Conservation (phyloP, 352 stramenopile genomes). For the Phytophthora nicotianae region DNA sequence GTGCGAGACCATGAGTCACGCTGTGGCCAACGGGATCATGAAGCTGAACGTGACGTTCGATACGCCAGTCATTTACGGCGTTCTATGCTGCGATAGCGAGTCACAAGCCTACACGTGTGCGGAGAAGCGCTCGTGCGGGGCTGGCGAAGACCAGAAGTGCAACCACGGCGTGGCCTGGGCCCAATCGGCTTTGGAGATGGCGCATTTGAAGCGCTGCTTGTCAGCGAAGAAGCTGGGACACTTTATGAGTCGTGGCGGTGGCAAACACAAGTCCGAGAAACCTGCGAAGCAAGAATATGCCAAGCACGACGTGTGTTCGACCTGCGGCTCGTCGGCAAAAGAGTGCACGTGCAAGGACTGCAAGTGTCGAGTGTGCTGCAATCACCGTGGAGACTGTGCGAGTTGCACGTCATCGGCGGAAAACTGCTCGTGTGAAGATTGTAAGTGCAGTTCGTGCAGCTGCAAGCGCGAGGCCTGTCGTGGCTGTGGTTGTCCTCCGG, state of each 20-base stretch:
- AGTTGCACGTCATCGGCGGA: constrained; percentile 27
- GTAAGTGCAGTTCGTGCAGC: constrained; percentile 29
- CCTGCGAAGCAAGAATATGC: constrained; percentile 5
- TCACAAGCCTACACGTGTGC: constrained; percentile 90
- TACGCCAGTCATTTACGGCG: constrained; percentile 84
- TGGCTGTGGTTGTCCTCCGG: constrained; percentile 29
- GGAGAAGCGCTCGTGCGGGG: constrained; percentile 28
- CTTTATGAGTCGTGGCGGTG: constrained; percentile 33
- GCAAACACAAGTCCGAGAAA: constrained; percentile 27
- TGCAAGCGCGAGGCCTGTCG: constrained; percentile 22
- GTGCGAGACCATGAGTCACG: constrained; percentile 98
- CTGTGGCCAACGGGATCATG: constrained; percentile 95
- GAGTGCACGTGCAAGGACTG: constrained; percentile 46
- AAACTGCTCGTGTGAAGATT: constrained; percentile 35
- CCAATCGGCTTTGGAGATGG: constrained; percentile 88
- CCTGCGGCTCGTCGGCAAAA: constrained; percentile 22
- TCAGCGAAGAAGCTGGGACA: constrained; percentile 37
- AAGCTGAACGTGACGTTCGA: constrained; percentile 93
- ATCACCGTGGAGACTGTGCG: constrained; percentile 27
- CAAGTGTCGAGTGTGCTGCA: constrained; percentile 37
- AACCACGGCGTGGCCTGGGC: constrained; percentile 68
- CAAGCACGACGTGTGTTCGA: constrained; percentile 23
- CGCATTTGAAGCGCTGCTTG: constrained; percentile 72
- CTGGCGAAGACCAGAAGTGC: constrained; percentile 39
- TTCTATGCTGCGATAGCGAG: constrained; percentile 94